Evolutionary conservation across 2,329 filamentous ascomycete genomes (phyloP), one percentile per base, ranked within the genome.

Genomic region (Calycina marina): DNA sequence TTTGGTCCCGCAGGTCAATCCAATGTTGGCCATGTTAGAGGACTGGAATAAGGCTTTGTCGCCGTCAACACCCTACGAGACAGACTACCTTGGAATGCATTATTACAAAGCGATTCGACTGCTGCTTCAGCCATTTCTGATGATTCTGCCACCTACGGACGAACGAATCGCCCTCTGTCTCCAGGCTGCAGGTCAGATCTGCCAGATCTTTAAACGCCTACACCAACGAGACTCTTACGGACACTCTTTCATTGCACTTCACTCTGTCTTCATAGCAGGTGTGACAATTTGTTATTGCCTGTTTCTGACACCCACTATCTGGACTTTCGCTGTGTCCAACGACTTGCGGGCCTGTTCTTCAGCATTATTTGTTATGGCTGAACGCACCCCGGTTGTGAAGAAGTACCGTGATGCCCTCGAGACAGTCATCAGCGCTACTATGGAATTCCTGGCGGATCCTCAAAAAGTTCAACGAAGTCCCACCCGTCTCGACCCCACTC

Each of bases 21-120:
- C 50, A 4, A 52, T 64, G 1, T 57, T 61, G 28, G 50, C 55
- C 18, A 54, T 60, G 29, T 52, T 68, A 1, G 60, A 65, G 39
- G 54, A 58, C 24, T 66, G 62, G 63, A 61, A 58, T 42, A 40
- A 50, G 32, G 56, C 53, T 3, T 52, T 56, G 5, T 43, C 51
- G 4, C 43, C 41, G 6, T 43, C 41, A 3, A 37, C 37, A 8
- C 40, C 46, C 10, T 46, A 50, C 25, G 59, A 63, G 34, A 46
- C 59, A 5, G 60, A 65, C 39, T 65, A 66, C 33, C 56, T 60
- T 1, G 55, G 63, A 41, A 51, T 67, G 8, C 61, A 65, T 40
- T 67, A 65, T 40, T 57, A 67, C 40, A 56, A 62, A 12, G 59
- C 62, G 4, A 50, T 67, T 1, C 55, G 63, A n/a, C 52, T 65